Evolutionary conservation across 352 stramenopile species (phyloP).

Genomic region (Salisapilia sapeloensis): DNA sequence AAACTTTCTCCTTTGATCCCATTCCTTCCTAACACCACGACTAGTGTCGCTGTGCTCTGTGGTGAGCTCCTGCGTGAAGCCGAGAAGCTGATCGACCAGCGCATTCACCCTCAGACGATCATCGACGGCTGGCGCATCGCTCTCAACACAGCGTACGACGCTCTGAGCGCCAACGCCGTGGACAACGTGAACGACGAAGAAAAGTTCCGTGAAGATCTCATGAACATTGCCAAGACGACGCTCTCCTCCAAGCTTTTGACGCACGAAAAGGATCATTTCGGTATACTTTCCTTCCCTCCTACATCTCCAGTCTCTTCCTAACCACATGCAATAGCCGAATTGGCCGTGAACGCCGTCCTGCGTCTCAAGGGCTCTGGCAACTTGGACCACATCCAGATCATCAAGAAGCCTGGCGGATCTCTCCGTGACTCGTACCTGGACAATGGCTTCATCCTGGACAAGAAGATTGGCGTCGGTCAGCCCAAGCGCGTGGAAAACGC

Average conservation of each 20-base stretch:
- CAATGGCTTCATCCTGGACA: conserved; percentile 97
- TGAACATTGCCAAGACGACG: conserved; percentile 97
- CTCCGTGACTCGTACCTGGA: conserved; percentile 97
- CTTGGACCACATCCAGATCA: conserved; percentile 98
- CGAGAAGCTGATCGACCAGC: conserved; percentile 91
- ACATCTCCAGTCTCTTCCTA: background rate
- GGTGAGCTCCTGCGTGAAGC: conserved; percentile 95
- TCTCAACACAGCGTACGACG: conserved; percentile 74
- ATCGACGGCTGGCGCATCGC: conserved; percentile 96
- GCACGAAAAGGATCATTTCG: conserved; percentile 97
- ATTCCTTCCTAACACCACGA: conserved; percentile 5
- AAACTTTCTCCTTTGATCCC: background rate
- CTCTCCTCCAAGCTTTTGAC: conserved; percentile 97
- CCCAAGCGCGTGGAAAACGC: conserved; percentile 95
- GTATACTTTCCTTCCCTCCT: conserved; percentile 6
- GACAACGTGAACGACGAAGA: conserved; percentile 66
- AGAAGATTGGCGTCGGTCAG: conserved; percentile 91
- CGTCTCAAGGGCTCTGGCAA: conserved; percentile 90
- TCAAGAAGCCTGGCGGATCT: conserved; percentile 95
- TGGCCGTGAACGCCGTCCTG: conserved; percentile 95
- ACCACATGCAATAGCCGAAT: conserved; percentile 17
- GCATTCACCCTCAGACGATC: conserved; percentile 98
- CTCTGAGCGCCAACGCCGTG: conserved; percentile 71
- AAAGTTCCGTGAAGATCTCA: conserved; percentile 90
- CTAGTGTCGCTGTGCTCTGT: conserved; percentile 88